Base-by-base conservation (phyloP, 345 rosid species). In the Jatropha curcas region DNA sequence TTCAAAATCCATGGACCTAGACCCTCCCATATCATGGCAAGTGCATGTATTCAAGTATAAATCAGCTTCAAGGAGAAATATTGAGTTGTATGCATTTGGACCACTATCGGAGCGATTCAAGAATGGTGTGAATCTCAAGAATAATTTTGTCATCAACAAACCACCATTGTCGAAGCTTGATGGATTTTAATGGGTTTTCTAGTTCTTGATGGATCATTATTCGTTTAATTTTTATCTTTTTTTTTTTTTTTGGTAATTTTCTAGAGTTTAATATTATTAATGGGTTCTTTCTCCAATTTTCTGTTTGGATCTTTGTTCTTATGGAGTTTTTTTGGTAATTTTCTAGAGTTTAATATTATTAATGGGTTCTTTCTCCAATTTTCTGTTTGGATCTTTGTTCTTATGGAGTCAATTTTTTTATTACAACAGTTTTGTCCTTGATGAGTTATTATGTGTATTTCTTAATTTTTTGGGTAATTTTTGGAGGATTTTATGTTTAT, bases 81-180 rank as follows among this genome's bases (percentile, higher is more conserved):
- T 27, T 16, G 79, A 80, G 48, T 79, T 70, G 67, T 65, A 83
- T 66, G 81, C 82, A 73, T 78, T 86, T 65, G 63, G 77, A 79
- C 65, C n/a, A n/a, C n/a, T n/a, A n/a, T n/a, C n/a, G n/a, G n/a
- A n/a, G n/a, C n/a, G n/a, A n/a, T n/a, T 85, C 13, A 92, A 91
- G 82, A 90, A 88, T 81, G 91, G 92, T 20, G 82, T 91, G 17
- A 84, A 90, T 74, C 91, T 94, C 83, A 88, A 92, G 86, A 90
- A 94, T 85, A 88, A 92, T 41, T 92, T 88, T 82, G 82, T 94
- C 78, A 77, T 90, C 83, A 81, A 76, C 86, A 74, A 80, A 20
- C 43, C 76, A 7, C 34, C 62, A 7, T 22, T 24, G 3, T 31
- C 74, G n/a, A 50, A 34, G 31, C 67, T 76, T 45, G 67, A 77